Evolutionary conservation across 2,329 filamentous ascomycete genomes (phyloP), one percentile per base, ranked within the genome.

Genomic region (Aspergillus brunneoviolaceus): DNA sequence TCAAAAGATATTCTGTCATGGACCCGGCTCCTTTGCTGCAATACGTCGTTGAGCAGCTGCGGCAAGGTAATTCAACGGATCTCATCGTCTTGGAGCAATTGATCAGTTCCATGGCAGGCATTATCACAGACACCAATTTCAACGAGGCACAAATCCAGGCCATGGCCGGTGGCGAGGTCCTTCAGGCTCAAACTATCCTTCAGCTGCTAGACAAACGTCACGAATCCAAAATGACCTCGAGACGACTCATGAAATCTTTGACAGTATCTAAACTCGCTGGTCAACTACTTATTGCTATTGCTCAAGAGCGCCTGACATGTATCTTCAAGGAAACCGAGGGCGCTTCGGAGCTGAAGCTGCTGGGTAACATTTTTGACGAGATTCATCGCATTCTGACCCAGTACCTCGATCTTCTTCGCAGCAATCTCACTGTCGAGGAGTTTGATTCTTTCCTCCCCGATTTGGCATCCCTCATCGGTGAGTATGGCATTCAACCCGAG

Each of bases 41-140:
- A 74, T 98, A 97, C 72, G 90, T 98, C 64, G 89, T 91, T 51
- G 84, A 91, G 62, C 92, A 97, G 72, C 84, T 99, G 5, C 85
- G 87, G 53, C 84, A 84, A 53, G 90, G 93, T 63, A 96, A 96
- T 67, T 89, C 92, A 0, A 96, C 91, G 10, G 93, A 98, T 73
- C 82, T 99, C 35, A 91, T 96, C 64, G 91, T 99, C 61, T 80
- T 99, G 48, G 90, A 95, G 71, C 92, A 98, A 70, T 85, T 99
- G 61, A 89, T 98, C 55, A 87, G 87, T 39, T 91, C 90, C 2
- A 98, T 99, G 95, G 92, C 91, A 19, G 96, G 96, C 50, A 93
- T 99, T 61, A 88, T 94, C 12, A 88, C 93, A 4, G 89, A 94
- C 61, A 85, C 88, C 55, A 91, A 93, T 70, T 94, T 96, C 70